These are phyloP conservation scores for Globisporangium perplexum DNA, from an alignment of 352 stramenopile species.

Conservation along the genomic window DNA sequence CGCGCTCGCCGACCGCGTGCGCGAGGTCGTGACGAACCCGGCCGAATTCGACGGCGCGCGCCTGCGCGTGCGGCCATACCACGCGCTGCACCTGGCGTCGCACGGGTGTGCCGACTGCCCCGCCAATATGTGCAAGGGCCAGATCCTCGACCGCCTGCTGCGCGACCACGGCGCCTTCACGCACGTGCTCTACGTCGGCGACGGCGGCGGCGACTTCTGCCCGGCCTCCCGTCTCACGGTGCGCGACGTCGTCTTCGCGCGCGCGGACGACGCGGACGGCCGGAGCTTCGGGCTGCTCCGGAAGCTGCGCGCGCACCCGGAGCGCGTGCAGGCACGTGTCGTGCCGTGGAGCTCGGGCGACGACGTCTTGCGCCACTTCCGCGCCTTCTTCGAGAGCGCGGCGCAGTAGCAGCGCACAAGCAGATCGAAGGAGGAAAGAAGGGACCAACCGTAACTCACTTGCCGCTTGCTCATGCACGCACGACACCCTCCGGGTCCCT, in stretches of 20 bases:
- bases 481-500: no score
- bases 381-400: conserved; percentile 7
- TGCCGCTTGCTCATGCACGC: no score
- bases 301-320: conserved; percentile 26
- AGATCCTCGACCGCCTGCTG: conserved; percentile 50
- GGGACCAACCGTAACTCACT: no score
- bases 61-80: conserved; percentile 51
- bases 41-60: conserved; percentile 15
- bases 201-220: conserved; percentile 70
- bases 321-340: conserved; percentile 34
- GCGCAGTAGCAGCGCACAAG: not conserved
- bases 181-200: conserved; percentile 65
- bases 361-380: conserved; percentile 56
- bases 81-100: conserved; percentile 23
- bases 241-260: conserved; percentile 60
- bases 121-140: conserved; percentile 80
- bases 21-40: conserved; percentile 53
- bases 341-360: conserved; percentile 56
- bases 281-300: conserved; percentile 54
- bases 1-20: conserved; percentile 24
- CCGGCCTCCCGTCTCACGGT: conserved; percentile 34
- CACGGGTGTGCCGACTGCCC: conserved; percentile 60
- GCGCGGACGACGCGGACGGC: conserved; percentile 37
- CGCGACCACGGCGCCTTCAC: conserved; percentile 18
- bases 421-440: no score